phyloP scores from a whole-genome alignment of 2,329 filamentous ascomycete species.

The Aureobasidium sp. region DNA sequence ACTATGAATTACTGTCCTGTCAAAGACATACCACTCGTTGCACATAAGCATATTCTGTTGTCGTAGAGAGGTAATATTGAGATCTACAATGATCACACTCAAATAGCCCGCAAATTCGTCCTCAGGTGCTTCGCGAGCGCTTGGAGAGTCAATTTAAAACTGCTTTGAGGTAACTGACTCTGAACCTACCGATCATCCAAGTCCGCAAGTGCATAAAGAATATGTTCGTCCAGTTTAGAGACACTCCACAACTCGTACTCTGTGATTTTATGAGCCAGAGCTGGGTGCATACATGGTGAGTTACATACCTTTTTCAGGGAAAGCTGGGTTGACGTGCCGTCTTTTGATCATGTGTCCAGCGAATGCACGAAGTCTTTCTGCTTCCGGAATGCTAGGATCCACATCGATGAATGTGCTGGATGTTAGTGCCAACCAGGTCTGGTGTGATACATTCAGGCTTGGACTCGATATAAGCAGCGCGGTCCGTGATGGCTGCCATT shows the following conservation, averaged over 20 bases:
- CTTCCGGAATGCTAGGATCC: constrained; percentile 48
- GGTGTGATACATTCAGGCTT: constrained; percentile 30
- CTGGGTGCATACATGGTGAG: neutral
- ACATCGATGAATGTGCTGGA: constrained; percentile 47
- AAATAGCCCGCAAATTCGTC: constrained; percentile 39
- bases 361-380: constrained; percentile 46
- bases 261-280: neutral
- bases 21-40: constrained; percentile 32
- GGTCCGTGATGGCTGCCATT: constrained; percentile 43
- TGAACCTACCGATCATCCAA: constrained; percentile 30
- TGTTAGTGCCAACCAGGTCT: constrained; percentile 24
- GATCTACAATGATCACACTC: constrained; percentile 36
- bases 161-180: neutral
- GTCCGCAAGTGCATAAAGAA: constrained; percentile 38
- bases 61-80: constrained; percentile 34
- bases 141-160: neutral
- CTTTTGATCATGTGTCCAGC: constrained; percentile 42
- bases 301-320: constrained; percentile 29
- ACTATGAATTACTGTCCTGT: neutral
- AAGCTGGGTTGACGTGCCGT: constrained; percentile 45
- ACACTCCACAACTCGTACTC: neutral
- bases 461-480: constrained; percentile 46
- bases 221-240: constrained; percentile 7
- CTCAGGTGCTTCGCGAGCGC: constrained; percentile 18
- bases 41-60: constrained; percentile 40